Conservation (phyloP, 345 rosid species). For the Populus deltoides region DNA sequence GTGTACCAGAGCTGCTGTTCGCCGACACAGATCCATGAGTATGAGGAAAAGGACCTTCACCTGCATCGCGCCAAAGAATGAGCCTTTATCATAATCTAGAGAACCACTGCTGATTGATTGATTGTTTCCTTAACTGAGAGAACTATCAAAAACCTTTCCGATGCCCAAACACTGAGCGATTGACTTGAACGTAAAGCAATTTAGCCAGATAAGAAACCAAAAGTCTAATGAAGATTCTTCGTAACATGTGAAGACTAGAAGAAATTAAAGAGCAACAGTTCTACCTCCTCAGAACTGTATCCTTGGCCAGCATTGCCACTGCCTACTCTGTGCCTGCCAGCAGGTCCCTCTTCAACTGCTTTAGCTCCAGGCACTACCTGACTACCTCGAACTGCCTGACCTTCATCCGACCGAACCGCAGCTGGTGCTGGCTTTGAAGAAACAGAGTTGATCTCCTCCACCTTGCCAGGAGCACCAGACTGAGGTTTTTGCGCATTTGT, state of each 20-base stretch:
- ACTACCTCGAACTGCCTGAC: slow-evolving; percentile 62
- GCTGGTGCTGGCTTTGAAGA: slow-evolving; percentile 57
- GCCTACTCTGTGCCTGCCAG: slow-evolving; percentile 73
- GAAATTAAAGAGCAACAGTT: not conserved
- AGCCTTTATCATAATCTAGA: not conserved
- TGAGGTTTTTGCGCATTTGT: slow-evolving; percentile 70
- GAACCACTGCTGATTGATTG: not conserved
- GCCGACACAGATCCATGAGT: slow-evolving; percentile 93
- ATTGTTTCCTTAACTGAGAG: not conserved
- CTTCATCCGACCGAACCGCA: slow-evolving; percentile 63
- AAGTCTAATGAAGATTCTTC: not conserved
- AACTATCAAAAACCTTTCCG: not conserved
- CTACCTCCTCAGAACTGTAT: slow-evolving; percentile 96
- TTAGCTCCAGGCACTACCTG: slow-evolving; percentile 66
- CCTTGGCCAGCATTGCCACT: slow-evolving; percentile 99
- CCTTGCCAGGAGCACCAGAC: slow-evolving; percentile 62
- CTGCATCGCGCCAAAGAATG: slow-evolving; percentile 38
- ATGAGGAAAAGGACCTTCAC: slow-evolving; percentile 96
- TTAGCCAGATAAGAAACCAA: not conserved
- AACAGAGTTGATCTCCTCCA: slow-evolving; percentile 69
- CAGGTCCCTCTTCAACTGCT: slow-evolving; percentile 78
- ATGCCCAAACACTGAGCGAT: not conserved
- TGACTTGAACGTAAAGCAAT: not conserved
- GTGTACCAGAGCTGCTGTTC: slow-evolving; percentile 69
- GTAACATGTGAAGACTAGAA: not conserved